phyloP scores from a whole-genome alignment of 306 rosid genomes.

The Vigna radiata region DNA sequence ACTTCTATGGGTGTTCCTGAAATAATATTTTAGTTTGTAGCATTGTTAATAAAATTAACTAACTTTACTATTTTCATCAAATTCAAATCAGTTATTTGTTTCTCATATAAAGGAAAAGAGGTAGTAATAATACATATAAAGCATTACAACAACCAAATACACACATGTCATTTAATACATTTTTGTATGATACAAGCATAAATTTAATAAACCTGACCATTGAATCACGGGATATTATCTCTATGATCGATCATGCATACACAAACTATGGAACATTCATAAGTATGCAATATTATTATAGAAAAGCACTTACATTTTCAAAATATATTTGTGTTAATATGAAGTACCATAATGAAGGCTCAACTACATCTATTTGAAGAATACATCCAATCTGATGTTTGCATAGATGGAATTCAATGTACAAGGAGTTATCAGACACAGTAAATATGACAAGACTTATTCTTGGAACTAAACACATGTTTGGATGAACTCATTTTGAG shows the following conservation, averaged over 20 bases:
- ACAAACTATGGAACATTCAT: neutral
- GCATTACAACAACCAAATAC: neutral
- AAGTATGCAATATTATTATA: neutral
- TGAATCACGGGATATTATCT: neutral
- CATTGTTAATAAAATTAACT: neutral
- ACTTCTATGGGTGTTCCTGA: neutral
- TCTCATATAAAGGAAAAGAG: neutral
- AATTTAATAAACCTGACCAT: neutral
- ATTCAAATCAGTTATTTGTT: too few species aligned
- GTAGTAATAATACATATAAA: conserved; percentile 15
- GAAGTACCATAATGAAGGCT: too few species aligned
- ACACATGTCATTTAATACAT: neutral
- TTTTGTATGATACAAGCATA: neutral
- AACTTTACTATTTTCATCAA: too few species aligned
- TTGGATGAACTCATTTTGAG: neutral
- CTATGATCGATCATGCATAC: conserved; percentile 6
- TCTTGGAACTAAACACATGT: neutral
- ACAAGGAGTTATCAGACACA: neutral
- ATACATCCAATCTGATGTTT: too few species aligned
- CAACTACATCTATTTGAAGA: neutral
- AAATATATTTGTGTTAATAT: neutral
- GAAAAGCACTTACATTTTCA: neutral
- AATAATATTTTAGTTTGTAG: too few species aligned
- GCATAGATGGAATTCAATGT: neutral
- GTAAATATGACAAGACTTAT: neutral